A percentile compares a stretch with the other conserved stretches of the same genome.
Conservation (phyloP, 2,329 filamentous ascomycete genomes). For the Trichoderma harzianum region DNA sequence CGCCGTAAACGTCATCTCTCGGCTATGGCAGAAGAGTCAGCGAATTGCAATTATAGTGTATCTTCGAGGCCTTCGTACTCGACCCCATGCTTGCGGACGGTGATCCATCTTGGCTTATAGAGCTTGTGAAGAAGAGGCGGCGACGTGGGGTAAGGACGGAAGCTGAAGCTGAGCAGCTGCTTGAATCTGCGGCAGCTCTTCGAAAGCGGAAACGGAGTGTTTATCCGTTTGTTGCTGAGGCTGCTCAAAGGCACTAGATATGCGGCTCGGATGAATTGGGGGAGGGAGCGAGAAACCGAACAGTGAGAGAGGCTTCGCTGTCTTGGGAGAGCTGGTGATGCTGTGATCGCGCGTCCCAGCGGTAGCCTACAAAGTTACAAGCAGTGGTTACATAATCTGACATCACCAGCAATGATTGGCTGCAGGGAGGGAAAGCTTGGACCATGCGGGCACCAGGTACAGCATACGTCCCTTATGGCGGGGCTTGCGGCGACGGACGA, state of each 20-base stretch:
- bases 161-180: not conserved
- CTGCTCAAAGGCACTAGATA: not conserved
- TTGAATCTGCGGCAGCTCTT: not conserved
- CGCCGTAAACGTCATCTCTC: constrained; percentile 93
- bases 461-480: not conserved
- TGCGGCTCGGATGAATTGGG: not conserved
- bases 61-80: constrained; percentile 48
- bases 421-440: constrained; percentile 1
- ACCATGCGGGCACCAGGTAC: constrained; percentile 2
- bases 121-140: constrained; percentile 15
- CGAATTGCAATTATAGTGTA: not conserved
- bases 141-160: constrained; percentile 13
- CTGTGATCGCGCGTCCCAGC: constrained; percentile 35
- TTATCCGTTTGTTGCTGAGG: not conserved
- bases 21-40: constrained; percentile 55
- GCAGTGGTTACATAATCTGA: constrained; percentile 30
- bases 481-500: not conserved
- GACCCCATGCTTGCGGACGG: constrained; percentile 69
- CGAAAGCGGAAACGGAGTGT: not conserved
- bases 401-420: constrained; percentile 30
- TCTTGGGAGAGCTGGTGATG: constrained; percentile 20
- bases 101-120: constrained; percentile 56
- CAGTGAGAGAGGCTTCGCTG: not conserved
- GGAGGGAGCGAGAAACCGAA: not conserved
- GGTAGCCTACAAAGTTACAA: constrained; percentile 32